phyloP scores from a whole-genome alignment of 345 rosid genomes.

The Garcia nutans region DNA sequence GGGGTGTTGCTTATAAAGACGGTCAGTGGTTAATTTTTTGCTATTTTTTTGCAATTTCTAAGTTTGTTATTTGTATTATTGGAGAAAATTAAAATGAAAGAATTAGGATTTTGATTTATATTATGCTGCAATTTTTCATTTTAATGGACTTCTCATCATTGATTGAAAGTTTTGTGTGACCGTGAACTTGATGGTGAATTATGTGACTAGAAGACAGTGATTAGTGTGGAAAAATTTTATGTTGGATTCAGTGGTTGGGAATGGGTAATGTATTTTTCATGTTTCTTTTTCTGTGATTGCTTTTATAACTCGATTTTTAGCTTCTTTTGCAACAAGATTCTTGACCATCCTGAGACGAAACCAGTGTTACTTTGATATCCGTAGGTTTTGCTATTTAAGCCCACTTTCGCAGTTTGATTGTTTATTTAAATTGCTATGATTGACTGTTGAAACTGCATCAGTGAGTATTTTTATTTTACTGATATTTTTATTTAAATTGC shows the following conservation, averaged over 20 bases:
- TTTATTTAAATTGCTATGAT: neutral
- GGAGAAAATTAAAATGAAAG: no score
- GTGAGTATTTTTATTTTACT: no score
- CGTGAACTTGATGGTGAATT: neutral
- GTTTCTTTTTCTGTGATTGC: neutral
- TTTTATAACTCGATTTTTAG: neutral
- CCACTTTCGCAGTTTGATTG: neutral
- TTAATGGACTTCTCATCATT: neutral
- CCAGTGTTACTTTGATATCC: neutral
- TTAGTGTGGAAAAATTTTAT: neutral
- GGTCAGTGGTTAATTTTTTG: constrained; percentile 46
- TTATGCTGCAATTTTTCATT: neutral
- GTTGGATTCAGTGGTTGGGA: neutral
- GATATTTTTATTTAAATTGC: no score
- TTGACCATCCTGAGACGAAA: neutral
- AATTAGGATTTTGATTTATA: no score
- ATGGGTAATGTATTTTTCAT: neutral
- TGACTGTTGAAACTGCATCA: no score
- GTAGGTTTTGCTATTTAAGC: neutral
- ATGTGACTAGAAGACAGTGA: neutral
- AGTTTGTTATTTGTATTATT: neutral
- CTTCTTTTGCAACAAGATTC: neutral
- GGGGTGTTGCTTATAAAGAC: constrained; percentile 87
- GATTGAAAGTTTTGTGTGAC: neutral
- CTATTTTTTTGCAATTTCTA: neutral